Percentiles rank a stretch among this genome's conserved stretches.
phyloP scores from a whole-genome alignment of 345 rosid genomes.

The Cardamine resedifolia region DNA sequence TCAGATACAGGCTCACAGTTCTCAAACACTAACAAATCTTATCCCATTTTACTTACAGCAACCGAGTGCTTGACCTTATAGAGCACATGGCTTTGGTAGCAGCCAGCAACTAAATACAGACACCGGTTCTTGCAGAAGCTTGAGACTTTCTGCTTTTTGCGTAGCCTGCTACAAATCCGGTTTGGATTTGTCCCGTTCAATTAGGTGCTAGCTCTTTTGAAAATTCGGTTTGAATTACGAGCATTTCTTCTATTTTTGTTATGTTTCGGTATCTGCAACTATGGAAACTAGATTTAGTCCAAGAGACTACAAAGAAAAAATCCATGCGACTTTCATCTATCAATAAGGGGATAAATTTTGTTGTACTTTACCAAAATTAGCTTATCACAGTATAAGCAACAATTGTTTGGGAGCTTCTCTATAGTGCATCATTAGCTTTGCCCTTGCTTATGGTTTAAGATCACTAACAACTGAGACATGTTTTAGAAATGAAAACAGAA shows the following conservation, averaged over 20 bases:
- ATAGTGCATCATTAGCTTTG: background rate
- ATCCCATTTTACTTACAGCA: constrained; percentile 53
- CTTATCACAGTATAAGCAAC: constrained; percentile 16
- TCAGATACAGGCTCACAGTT: background rate
- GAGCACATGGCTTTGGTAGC: constrained; percentile 95
- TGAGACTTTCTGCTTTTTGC: background rate
- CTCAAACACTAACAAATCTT: background rate
- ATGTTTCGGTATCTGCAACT: constrained; percentile 23
- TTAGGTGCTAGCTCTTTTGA: constrained; percentile 26
- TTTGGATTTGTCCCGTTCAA: background rate
- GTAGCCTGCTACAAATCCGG: background rate
- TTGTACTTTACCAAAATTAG: constrained; percentile 11
- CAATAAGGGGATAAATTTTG: constrained; percentile 20
- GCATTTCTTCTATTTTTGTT: constrained; percentile 14
- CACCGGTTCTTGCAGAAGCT: constrained; percentile 22
- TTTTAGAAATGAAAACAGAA: background rate
- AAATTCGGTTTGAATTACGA: constrained; percentile 18
- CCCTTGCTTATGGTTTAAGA: background rate
- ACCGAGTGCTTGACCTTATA: constrained; percentile 94
- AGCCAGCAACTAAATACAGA: constrained; percentile 39
- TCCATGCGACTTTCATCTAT: constrained; percentile 15
- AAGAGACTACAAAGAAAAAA: background rate
- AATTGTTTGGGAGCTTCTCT: background rate
- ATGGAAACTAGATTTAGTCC: constrained; percentile 16
- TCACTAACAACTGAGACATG: background rate